Evolutionary conservation across 148 eudicot species (phyloP).

Genomic region (Dianthus caryophyllus): DNA sequence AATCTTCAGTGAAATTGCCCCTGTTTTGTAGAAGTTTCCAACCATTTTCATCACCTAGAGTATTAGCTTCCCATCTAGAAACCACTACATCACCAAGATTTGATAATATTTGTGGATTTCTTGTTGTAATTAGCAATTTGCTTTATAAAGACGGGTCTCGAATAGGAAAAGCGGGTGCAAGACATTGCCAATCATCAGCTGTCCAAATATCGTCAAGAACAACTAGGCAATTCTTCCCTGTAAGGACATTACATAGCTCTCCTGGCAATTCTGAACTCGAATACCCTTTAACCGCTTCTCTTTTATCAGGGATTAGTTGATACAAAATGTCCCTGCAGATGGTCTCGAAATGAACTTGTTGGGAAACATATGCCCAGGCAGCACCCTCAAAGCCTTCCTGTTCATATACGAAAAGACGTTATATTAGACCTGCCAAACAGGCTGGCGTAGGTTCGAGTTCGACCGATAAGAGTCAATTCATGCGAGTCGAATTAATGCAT

Average conservation of each 20-base stretch:
- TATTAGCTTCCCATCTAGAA: background rate
- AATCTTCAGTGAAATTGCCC: background rate
- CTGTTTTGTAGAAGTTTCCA: background rate
- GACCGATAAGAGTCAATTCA: no score
- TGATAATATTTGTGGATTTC: background rate
- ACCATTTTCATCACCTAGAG: background rate
- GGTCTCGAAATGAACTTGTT: background rate
- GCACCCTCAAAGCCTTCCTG: no score
- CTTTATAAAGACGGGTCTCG: background rate
- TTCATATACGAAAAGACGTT: no score
- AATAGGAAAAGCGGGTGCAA: conserved; percentile 1
- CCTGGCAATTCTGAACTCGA: background rate
- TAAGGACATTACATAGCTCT: background rate
- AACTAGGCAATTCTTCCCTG: background rate
- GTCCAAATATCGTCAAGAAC: conserved; percentile 8
- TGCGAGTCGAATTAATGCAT: no score
- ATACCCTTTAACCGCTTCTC: no score
- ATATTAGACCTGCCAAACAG: no score
- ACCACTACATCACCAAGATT: background rate
- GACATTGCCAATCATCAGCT: background rate
- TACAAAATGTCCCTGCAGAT: conserved; percentile 1
- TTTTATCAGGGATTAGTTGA: background rate
- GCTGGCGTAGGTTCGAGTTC: no score
- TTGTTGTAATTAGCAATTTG: background rate
- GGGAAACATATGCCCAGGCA: conserved; percentile 10